phyloP scores from a whole-genome alignment of 345 rosid species.

The Hirschfeldia incana region DNA sequence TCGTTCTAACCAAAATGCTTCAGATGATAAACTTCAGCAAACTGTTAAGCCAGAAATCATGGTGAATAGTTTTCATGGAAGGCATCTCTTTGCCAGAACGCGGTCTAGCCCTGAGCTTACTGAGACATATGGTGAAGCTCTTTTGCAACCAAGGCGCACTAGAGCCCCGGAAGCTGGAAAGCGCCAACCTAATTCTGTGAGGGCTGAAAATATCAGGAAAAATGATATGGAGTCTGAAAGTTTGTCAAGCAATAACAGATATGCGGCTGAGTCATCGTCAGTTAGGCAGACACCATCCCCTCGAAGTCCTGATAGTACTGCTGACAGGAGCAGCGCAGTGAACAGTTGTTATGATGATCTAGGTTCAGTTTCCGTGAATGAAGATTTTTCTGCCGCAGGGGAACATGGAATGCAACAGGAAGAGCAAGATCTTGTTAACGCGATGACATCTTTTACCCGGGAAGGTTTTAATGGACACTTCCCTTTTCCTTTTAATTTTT shows the following conservation, averaged over 20 bases:
- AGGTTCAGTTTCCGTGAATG: constrained; percentile 47
- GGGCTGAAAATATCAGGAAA: constrained; percentile 56
- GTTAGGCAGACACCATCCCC: constrained; percentile 46
- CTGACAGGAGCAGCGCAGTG: constrained; percentile 50
- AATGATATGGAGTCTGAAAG: constrained; percentile 55
- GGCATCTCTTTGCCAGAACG: constrained; percentile 77
- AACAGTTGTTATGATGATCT: constrained; percentile 57
- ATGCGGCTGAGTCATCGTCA: constrained; percentile 51
- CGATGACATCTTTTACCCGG: constrained; percentile 59
- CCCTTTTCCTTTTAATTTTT: constrained; percentile 64
- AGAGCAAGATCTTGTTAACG: constrained; percentile 76
- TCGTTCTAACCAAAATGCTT: constrained; percentile 47
- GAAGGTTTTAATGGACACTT: constrained; percentile 73
- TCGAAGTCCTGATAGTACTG: constrained; percentile 50
- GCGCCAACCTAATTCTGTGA: constrained; percentile 48
- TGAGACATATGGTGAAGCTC: constrained; percentile 56
- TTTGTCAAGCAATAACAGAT: constrained; percentile 43
- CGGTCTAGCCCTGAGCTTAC: constrained; percentile 96
- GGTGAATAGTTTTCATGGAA: constrained; percentile 56
- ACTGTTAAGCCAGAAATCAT: constrained; percentile 56
- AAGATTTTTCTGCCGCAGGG: constrained; percentile 51
- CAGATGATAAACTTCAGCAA: constrained; percentile 50
- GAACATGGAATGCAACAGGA: constrained; percentile 72
- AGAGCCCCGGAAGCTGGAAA: constrained; percentile 62
- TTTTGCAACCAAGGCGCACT: constrained; percentile 52